Conservation (phyloP, 208 protist genomes). For the Leishmania arabica region DNA sequence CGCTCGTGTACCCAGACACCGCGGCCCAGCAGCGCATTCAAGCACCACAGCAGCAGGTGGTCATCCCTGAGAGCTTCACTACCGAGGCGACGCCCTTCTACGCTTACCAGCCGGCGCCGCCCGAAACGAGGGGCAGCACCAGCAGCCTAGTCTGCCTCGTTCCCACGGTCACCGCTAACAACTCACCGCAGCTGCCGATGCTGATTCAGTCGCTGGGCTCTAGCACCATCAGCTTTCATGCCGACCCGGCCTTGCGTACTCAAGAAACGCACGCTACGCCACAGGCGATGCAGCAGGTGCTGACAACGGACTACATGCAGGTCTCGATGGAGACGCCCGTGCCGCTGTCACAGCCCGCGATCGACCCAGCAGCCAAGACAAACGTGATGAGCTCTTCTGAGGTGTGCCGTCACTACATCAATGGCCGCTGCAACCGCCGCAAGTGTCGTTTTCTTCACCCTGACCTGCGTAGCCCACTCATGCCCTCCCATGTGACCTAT, state of each 20-base stretch:
- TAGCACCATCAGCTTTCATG: not conserved
- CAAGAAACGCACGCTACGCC: constrained; percentile 8
- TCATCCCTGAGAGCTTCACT: not conserved
- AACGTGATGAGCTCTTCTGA: constrained; percentile 8
- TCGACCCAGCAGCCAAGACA: constrained; percentile 14
- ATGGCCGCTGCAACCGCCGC: constrained; percentile 65
- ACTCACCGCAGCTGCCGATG: constrained; percentile 9
- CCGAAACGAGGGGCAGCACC: constrained; percentile 10
- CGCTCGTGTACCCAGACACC: constrained; percentile 13
- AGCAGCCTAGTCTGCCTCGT: constrained; percentile 24
- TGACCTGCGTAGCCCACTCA: constrained; percentile 6
- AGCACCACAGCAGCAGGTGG: constrained; percentile 4
- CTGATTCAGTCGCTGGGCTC: constrained; percentile 18
- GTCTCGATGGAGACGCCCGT: not conserved
- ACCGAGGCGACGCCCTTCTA: constrained; percentile 8
- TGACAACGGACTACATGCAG: not conserved
- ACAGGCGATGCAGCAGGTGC: constrained; percentile 9
- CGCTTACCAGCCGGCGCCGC: constrained; percentile 5
- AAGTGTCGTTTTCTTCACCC: constrained; percentile 71
- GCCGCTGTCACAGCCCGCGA: not conserved
- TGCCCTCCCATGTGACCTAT: not conserved
- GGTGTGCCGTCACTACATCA: constrained; percentile 61
- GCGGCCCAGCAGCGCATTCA: not conserved
- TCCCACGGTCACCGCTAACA: not conserved
- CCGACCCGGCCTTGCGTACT: not conserved